phyloP scores from a whole-genome alignment of 148 eudicot genomes.

The Rhododendron kiyosumense region DNA sequence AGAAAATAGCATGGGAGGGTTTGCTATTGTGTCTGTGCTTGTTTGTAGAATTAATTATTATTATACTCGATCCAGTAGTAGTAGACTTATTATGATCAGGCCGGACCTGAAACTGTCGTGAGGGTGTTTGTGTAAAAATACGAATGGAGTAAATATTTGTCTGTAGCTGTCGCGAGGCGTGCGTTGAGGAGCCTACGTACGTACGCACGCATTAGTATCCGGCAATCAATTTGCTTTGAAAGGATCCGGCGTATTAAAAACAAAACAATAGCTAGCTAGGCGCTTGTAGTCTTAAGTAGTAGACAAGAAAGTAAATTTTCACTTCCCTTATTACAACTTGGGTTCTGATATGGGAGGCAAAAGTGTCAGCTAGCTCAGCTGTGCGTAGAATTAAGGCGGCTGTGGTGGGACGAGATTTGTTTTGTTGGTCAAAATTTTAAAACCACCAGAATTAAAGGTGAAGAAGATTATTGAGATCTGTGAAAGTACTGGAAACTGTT shows the following conservation, averaged over 20 bases:
- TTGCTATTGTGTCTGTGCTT: too few species aligned
- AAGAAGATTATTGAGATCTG: too few species aligned
- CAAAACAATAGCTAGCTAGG: background rate
- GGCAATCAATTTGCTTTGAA: background rate
- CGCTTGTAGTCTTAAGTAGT: background rate
- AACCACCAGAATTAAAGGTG: background rate
- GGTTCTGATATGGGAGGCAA: conserved; percentile 4
- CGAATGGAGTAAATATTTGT: conserved; percentile 8
- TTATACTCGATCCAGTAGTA: too few species aligned
- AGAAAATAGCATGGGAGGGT: too few species aligned
- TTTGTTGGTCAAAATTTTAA: too few species aligned
- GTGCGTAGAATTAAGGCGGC: background rate
- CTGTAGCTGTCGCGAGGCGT: conserved; percentile 44
- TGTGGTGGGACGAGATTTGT: background rate
- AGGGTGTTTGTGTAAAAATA: too few species aligned
- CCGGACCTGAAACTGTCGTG: too few species aligned
- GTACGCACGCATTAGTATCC: background rate
- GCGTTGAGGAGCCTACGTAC: conserved; percentile 16
- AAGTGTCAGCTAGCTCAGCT: background rate
- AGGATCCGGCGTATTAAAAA: too few species aligned
- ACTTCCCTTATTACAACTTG: too few species aligned
- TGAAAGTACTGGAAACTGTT: too few species aligned
- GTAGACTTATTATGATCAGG: too few species aligned
- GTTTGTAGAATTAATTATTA: too few species aligned
- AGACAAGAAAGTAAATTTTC: background rate